Conservation (phyloP, 2,329 filamentous ascomycete species). For the Cercospora sesami region DNA sequence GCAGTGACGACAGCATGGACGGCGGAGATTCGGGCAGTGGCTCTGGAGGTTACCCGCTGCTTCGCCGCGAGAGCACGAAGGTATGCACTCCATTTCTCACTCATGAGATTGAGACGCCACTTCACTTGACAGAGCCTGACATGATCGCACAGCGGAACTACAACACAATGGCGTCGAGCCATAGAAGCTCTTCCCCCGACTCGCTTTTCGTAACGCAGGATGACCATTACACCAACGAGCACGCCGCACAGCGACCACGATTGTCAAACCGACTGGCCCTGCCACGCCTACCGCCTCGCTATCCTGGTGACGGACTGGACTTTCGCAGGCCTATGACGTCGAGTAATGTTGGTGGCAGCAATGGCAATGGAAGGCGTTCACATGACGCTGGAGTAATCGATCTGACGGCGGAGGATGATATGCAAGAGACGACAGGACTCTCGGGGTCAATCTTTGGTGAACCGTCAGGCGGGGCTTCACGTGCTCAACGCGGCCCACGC, state of each 20-base stretch:
- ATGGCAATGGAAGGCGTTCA: background rate
- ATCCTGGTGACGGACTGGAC: slow-evolving; percentile 57
- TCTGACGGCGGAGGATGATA: slow-evolving; percentile 38
- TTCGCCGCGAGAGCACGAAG: slow-evolving; percentile 23
- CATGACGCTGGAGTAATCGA: slow-evolving; percentile 37
- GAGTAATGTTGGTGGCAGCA: slow-evolving; percentile 1
- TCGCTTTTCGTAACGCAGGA: slow-evolving; percentile 35
- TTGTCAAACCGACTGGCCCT: slow-evolving; percentile 26
- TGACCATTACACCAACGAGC: slow-evolving; percentile 38
- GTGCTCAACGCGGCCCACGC: slow-evolving; percentile 43
- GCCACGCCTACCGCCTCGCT: slow-evolving; percentile 35
- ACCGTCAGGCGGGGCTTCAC: slow-evolving; percentile 28
- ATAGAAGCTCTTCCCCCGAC: slow-evolving; percentile 23
- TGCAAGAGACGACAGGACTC: slow-evolving; percentile 18
- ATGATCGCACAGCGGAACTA: slow-evolving; percentile 23
- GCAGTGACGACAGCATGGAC: slow-evolving; percentile 18
- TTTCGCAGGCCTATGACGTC: slow-evolving; percentile 50
- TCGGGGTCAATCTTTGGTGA: slow-evolving; percentile 8
- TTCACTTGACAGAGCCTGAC: slow-evolving; percentile 15
- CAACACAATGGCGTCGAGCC: slow-evolving; percentile 23
- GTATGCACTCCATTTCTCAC: slow-evolving; percentile 4
- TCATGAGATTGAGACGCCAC: background rate
- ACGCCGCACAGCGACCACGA: slow-evolving; percentile 34
- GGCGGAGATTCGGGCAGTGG: slow-evolving; percentile 13
- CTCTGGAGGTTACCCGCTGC: slow-evolving; percentile 9